Conservation (phyloP, 1,284 basidiomycete species). For the Tremellales sp. region DNA sequence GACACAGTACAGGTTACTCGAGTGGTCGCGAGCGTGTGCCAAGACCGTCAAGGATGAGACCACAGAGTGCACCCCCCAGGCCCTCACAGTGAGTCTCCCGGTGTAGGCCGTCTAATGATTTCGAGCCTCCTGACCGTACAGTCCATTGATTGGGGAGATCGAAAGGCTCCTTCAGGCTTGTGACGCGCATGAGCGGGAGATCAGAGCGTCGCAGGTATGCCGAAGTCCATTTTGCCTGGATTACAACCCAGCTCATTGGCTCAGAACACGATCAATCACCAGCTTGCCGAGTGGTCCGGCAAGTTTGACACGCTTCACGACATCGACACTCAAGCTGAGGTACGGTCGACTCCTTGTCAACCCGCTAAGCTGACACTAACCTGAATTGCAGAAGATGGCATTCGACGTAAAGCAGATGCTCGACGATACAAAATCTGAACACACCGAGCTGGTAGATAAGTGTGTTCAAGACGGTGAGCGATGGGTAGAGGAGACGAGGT, state of each 20-base stretch:
- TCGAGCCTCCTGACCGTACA: slow-evolving; percentile 3
- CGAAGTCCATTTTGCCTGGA: slow-evolving; percentile 3
- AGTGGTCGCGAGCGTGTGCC: no score
- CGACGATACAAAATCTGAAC: slow-evolving; percentile 10
- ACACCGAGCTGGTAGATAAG: no score
- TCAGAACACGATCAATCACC: slow-evolving; percentile 28
- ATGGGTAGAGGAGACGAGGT: no score
- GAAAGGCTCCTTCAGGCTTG: slow-evolving; percentile 29
- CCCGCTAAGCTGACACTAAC: no score
- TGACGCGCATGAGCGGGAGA: slow-evolving; percentile 38
- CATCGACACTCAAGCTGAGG: slow-evolving; percentile 37
- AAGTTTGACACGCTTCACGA: slow-evolving; percentile 23
- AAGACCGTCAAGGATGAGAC: background rate
- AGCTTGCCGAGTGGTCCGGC: slow-evolving; percentile 27
- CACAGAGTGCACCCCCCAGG: background rate
- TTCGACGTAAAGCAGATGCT: background rate
- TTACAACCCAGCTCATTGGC: background rate
- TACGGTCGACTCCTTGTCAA: slow-evolving; percentile 10
- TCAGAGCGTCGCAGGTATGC: slow-evolving; percentile 33
- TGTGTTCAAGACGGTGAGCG: no score
- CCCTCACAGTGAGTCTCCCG: slow-evolving; percentile 10
- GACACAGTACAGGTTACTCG: background rate
- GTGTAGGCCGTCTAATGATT: background rate
- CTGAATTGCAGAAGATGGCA: background rate
- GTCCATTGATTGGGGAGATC: slow-evolving; percentile 35